Conservation (phyloP, 148 eudicot species). For the Pharnaceum exiguum region DNA sequence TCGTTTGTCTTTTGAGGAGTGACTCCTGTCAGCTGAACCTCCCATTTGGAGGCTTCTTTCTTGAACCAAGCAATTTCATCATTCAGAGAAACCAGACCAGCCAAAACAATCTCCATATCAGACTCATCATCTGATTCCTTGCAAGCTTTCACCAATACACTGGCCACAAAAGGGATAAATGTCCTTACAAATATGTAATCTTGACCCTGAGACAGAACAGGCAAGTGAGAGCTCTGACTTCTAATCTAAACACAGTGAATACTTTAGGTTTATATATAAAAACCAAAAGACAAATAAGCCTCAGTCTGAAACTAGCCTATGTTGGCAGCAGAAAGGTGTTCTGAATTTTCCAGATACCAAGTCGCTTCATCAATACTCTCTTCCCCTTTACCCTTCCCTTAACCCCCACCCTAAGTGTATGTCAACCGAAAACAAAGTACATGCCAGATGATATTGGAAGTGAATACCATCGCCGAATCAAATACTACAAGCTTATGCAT, state of each 20-base stretch:
- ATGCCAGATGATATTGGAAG: too few species aligned
- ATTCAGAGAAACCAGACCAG: constrained; percentile 76
- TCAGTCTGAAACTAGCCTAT: neutral
- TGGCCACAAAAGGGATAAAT: constrained; percentile 68
- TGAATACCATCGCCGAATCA: too few species aligned
- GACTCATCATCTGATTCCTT: constrained; percentile 56
- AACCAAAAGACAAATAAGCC: too few species aligned
- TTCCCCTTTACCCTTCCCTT: too few species aligned
- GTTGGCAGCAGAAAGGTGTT: neutral
- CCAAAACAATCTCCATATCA: constrained; percentile 67
- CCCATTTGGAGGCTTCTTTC: constrained; percentile 74
- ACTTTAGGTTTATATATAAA: too few species aligned
- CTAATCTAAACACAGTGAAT: too few species aligned
- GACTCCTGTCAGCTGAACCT: constrained; percentile 34
- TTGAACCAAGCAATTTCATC: constrained; percentile 90
- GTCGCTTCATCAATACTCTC: too few species aligned
- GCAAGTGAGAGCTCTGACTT: neutral
- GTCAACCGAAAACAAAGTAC: too few species aligned
- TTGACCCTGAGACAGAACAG: constrained; percentile 46
- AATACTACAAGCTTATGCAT: too few species aligned
- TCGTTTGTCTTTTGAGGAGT: constrained; percentile 55
- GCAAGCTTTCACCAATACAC: constrained; percentile 60
- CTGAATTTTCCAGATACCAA: too few species aligned
- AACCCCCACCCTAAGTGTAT: too few species aligned
- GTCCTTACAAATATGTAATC: constrained; percentile 79